Percentiles rank a stretch among this genome's conserved stretches.
Conservation (phyloP, 805 yeast genomes). For the Spathaspora hagerdaliae region DNA sequence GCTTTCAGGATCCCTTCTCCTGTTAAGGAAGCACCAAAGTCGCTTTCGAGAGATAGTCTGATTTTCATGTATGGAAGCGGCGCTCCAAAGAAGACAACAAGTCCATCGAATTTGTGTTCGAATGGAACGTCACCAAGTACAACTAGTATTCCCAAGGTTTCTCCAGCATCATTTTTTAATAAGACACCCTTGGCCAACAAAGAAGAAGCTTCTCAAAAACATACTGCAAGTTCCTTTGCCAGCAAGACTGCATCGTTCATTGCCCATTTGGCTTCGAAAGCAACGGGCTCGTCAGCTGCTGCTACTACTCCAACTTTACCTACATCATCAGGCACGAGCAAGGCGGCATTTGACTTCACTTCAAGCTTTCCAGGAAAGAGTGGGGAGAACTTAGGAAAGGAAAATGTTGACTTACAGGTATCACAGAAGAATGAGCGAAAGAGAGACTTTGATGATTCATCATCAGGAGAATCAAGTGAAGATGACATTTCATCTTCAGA, state of each 20-base stretch:
- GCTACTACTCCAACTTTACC: background rate
- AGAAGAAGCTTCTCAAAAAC: background rate
- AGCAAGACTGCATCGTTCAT: background rate
- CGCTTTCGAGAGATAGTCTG: background rate
- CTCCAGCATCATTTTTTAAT: background rate
- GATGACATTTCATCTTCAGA: constrained; percentile 5
- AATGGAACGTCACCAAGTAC: background rate
- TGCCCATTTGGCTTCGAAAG: background rate
- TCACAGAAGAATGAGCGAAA: constrained; percentile 2
- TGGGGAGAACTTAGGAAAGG: background rate
- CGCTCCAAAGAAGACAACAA: background rate
- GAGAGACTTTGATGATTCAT: constrained; percentile 11
- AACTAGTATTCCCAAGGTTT: background rate
- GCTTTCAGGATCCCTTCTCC: too few species aligned
- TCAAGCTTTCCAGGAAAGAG: background rate
- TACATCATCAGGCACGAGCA: background rate
- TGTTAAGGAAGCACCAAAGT: background rate
- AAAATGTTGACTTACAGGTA: background rate
- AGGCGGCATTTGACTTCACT: background rate
- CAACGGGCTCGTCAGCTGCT: background rate
- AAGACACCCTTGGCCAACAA: background rate
- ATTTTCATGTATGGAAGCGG: too few species aligned
- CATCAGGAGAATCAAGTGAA: constrained; percentile 9
- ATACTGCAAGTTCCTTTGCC: background rate
- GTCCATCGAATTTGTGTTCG: background rate